Base-by-base conservation (phyloP, 495 filamentous ascomycete genomes). In the Lasiosphaeria hispida region DNA sequence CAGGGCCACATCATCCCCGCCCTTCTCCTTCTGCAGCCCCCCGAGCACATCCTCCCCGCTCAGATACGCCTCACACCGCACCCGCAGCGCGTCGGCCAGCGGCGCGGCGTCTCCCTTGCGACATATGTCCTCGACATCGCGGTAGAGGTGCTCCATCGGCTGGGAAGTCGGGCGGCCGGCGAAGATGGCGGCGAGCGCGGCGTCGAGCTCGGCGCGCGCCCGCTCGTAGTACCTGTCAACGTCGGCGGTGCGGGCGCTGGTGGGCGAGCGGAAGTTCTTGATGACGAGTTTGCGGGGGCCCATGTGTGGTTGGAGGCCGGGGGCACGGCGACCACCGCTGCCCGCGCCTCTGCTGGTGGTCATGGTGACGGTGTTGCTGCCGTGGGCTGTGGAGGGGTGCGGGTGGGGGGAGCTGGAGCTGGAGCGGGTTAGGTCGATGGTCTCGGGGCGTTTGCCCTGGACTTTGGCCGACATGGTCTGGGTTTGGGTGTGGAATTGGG, bases 91-190 rank as follows among this genome's bases (percentile, higher is more conserved):
- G 44, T 83, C 77, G 43, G 80, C 85, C 40, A 96, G 67, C 14
- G 81, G 71, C n/a, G 77, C 73, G 1, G 90, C 87, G 59, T 81
- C 80, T 2, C 85, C 88, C 58, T 87, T 85, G 52, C 89, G 82
- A 69, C 94, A 97, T 0, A 95, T 78, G 65, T 93, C 92, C 76
- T 97, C 93, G 0, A 92, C 89, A 0, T 89, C 91, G 34, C 88
- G 83, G 69, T 97, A 97, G 9, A 98, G 78, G 57, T 90, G 87
- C 69, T 97, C 94, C 42, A 95, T 72, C 10, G 91, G 90, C 58
- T 82, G 78, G 1, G 75, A 71, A 6, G 88, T 80, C 56, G 83
- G 80, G 53, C 79, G 75, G 36, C 81, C 76, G 10, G 75, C 66
- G 65, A 96, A 96, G 11, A 96, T 85, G 14, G 85, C 81, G 4